Evolutionary conservation across 2,329 filamentous ascomycete genomes (phyloP).

Genomic region (Hyphodiscus sp.): DNA sequence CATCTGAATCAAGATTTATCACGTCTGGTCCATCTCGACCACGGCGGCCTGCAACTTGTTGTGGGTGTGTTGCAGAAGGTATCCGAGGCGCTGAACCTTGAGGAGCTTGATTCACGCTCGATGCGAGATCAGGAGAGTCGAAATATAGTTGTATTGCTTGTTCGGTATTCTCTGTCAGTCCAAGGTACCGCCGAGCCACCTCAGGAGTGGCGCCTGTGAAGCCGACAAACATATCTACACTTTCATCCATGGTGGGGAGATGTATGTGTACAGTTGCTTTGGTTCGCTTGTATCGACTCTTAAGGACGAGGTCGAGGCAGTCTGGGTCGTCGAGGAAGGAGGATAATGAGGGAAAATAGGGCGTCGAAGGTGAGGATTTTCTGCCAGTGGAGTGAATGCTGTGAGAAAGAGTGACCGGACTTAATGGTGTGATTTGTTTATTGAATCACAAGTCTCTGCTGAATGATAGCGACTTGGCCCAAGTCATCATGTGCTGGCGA

Average conservation of each 20-base stretch:
- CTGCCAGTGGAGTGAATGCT: background rate
- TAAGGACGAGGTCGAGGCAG: background rate
- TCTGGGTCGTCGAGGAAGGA: background rate
- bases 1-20: conserved; percentile 73
- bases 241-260: conserved; percentile 43
- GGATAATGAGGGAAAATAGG: background rate
- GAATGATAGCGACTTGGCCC: background rate
- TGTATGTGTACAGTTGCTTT: background rate
- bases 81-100: conserved; percentile 23
- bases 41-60: conserved; percentile 24
- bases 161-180: conserved; percentile 77
- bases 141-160: conserved; percentile 88
- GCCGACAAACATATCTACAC: conserved; percentile 68
- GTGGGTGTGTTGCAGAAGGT: conserved; percentile 25
- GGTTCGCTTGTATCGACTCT: background rate
- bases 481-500: background rate
- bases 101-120: conserved; percentile 14
- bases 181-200: conserved; percentile 75
- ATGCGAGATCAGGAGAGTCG: conserved; percentile 69
- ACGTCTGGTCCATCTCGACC: conserved; percentile 52
- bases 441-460: background rate
- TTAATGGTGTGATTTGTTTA: background rate
- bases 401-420: background rate
- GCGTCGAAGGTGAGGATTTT: background rate
- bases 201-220: conserved; percentile 72